These are phyloP conservation scores for Lentinula boryana DNA, from an alignment of 768 basidiomycete species.

Conservation along the genomic window DNA sequence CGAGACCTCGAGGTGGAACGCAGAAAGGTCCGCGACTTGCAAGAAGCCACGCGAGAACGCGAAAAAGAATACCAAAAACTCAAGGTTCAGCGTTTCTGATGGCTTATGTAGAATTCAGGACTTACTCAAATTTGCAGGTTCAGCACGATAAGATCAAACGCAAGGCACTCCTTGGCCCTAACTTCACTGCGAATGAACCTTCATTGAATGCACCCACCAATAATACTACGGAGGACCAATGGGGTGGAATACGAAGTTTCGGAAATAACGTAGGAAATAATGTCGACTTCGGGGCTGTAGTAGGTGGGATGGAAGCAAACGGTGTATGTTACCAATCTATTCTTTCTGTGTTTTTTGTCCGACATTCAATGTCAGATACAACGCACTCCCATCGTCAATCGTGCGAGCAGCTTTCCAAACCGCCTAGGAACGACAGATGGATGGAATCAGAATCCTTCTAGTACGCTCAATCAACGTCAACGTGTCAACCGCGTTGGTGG, in stretches of 20 bases:
- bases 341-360: neutral
- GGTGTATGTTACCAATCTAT: slow-evolving; percentile 35
- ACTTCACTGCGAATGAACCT: slow-evolving; percentile 6
- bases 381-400: slow-evolving; percentile 58
- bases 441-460: slow-evolving; percentile 16
- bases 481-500: slow-evolving; percentile 24
- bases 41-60: slow-evolving; percentile 67
- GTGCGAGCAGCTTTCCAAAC: slow-evolving; percentile 25
- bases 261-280: slow-evolving; percentile 20
- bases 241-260: slow-evolving; percentile 14
- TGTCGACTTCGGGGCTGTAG: slow-evolving; percentile 47
- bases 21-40: slow-evolving; percentile 65
- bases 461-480: slow-evolving; percentile 23
- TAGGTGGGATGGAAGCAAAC: slow-evolving; percentile 61
- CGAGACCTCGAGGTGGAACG: slow-evolving; percentile 78
- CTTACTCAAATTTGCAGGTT: slow-evolving; percentile 29
- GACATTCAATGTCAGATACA: slow-evolving; percentile 43
- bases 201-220: neutral
- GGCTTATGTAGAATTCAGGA: neutral
- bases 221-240: neutral
- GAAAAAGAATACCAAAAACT: slow-evolving; percentile 88
- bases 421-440: slow-evolving; percentile 13
- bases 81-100: slow-evolving; percentile 40
- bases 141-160: slow-evolving; percentile 83
- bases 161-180: slow-evolving; percentile 59